Evolutionary conservation across 2,329 filamentous ascomycete genomes (phyloP).

Genomic region (Trichoderma cornu-damae): DNA sequence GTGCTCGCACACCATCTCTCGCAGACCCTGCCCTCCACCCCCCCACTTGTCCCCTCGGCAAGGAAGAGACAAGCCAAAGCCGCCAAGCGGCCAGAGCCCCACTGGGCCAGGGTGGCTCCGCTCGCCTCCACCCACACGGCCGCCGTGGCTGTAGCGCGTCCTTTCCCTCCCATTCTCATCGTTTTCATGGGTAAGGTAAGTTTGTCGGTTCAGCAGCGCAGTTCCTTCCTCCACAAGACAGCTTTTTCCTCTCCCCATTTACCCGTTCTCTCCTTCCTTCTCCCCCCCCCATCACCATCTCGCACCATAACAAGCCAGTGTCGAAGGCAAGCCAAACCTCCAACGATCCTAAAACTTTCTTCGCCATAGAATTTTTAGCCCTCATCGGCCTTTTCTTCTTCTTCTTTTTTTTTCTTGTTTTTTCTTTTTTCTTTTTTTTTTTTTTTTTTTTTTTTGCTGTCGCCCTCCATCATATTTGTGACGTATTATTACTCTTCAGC

Average conservation of each 20-base stretch:
- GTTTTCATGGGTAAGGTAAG: conserved; percentile 42
- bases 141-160: conserved; percentile 30
- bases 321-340: conserved; percentile 24
- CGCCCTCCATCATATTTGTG: background rate
- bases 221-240: conserved; percentile 38
- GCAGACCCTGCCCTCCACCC: background rate
- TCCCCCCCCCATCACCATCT: conserved; percentile 33
- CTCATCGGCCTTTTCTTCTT: background rate
- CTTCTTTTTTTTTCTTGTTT: background rate
- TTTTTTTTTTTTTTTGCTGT: background rate
- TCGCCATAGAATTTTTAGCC: conserved; percentile 10
- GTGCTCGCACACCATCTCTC: background rate
- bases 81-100: conserved; percentile 10
- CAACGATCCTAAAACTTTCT: background rate
- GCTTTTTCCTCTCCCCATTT: conserved; percentile 38
- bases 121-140: conserved; percentile 26
- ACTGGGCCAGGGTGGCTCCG: conserved; percentile 24
- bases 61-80: conserved; percentile 8
- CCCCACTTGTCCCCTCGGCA: conserved; percentile 6
- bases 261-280: conserved; percentile 31
- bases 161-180: conserved; percentile 38
- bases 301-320: conserved; percentile 25
- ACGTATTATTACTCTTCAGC: background rate
- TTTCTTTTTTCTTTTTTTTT: background rate
- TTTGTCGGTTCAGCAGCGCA: conserved; percentile 36